Evolutionary conservation across 2,329 filamentous ascomycete species (phyloP).

Genomic region (Lachnellula suecica): DNA sequence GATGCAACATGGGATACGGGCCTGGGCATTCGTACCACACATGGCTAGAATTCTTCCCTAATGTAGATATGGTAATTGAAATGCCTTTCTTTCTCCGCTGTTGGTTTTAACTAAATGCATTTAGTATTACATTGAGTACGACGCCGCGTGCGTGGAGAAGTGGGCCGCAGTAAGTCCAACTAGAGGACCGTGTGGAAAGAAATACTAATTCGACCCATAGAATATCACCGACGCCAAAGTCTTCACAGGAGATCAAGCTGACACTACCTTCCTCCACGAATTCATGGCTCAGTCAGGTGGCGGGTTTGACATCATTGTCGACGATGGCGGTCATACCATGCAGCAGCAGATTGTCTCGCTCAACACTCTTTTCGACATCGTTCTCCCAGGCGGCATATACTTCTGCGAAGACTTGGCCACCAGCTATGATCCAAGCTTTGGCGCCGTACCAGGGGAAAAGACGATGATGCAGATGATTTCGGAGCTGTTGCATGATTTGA

Average conservation of each 20-base stretch:
- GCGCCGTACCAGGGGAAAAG: constrained; percentile 6
- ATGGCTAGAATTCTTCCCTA: constrained; percentile 4
- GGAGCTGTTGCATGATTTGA: constrained; percentile 8
- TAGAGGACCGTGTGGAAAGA: not conserved
- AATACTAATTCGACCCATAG: not conserved
- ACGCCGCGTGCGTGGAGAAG: constrained; percentile 1
- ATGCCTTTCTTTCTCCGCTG: too few species aligned
- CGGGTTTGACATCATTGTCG: constrained; percentile 41
- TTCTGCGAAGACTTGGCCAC: constrained; percentile 37
- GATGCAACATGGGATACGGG: constrained; percentile 2
- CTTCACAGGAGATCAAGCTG: not conserved
- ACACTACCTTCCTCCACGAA: constrained; percentile 33
- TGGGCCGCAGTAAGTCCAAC: constrained; percentile 1
- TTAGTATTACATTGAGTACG: constrained; percentile 3
- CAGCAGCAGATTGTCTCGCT: constrained; percentile 38
- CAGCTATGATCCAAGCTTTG: constrained; percentile 27
- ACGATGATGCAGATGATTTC: constrained; percentile 10
- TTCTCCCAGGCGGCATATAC: constrained; percentile 38
- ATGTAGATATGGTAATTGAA: constrained; percentile 3
- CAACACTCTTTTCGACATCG: constrained; percentile 35
- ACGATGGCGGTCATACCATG: constrained; percentile 41
- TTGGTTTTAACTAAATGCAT: not conserved
- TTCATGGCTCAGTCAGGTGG: constrained; percentile 35
- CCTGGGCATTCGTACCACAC: constrained; percentile 1
- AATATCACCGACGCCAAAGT: constrained; percentile 1